These are phyloP conservation scores for Pelargonium australe DNA, from an alignment of 441 rosid species.

Conservation along the genomic window DNA sequence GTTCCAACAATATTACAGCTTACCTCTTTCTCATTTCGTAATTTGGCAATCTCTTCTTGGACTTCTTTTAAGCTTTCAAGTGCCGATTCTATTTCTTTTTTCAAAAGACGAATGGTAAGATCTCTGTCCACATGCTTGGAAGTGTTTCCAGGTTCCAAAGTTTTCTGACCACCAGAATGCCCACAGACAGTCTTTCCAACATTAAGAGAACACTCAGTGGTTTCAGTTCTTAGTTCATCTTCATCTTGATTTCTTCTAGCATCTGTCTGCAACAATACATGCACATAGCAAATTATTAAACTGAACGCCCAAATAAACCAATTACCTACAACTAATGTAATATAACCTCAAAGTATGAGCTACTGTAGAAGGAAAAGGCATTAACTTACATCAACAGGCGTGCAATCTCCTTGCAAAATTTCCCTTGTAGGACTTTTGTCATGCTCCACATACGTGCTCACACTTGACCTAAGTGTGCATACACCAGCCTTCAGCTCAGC, in stretches of 20 bases:
- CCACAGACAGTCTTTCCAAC: slow-evolving; percentile 26
- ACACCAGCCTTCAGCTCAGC: slow-evolving; percentile 60
- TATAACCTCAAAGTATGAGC: slow-evolving; percentile 18
- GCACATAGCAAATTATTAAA: slow-evolving; percentile 26
- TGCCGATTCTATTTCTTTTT: slow-evolving; percentile 77
- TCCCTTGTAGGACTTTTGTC: slow-evolving; percentile 30
- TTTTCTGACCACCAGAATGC: slow-evolving; percentile 27
- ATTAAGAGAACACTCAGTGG: slow-evolving; percentile 28
- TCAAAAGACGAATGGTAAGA: slow-evolving; percentile 55
- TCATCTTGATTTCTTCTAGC: slow-evolving; percentile 21
- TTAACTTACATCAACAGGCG: slow-evolving; percentile 41
- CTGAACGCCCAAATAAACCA: slow-evolving; percentile 22
- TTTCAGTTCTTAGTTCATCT: slow-evolving; percentile 24
- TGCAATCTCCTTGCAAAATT: slow-evolving; percentile 25
- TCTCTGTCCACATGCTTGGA: slow-evolving; percentile 44
- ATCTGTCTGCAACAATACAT: slow-evolving; percentile 47
- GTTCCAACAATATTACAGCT: slow-evolving; percentile 6
- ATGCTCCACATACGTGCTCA: slow-evolving; percentile 37
- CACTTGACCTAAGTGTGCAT: slow-evolving; percentile 53
- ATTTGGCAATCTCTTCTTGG: slow-evolving; percentile 59
- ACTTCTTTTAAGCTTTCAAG: slow-evolving; percentile 69
- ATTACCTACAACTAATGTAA: slow-evolving; percentile 20
- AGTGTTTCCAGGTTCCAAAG: slow-evolving; percentile 22
- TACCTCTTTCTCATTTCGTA: slow-evolving; percentile 71
- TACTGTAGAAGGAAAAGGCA: slow-evolving; percentile 20